Base-by-base conservation (phyloP, 2,329 filamentous ascomycete species). In the Balansia obtecta region DNA sequence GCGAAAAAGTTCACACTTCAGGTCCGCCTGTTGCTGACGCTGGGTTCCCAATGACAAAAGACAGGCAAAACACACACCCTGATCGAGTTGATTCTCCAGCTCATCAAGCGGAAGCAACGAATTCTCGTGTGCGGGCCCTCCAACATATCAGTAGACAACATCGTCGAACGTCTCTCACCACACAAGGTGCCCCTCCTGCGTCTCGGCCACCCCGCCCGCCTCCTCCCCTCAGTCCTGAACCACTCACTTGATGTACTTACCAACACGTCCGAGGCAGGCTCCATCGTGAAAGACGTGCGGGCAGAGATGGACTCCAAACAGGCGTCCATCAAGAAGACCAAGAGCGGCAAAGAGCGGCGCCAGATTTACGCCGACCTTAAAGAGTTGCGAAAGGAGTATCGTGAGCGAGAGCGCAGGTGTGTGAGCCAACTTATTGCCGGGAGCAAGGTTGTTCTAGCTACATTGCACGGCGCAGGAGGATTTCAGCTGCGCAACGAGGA, bases 71-170 rank as follows among this genome's bases (percentile, higher is more conserved):
- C 93, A 0, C 91, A 97, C 63, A 97, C 93, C 0, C 71, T 98
- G 39, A 91, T 98, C 53, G 93, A 98, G 66, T 74, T 98, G 12
- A 95, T 98, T 53, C 74, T 94, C n/a, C 93, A 98, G 62, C 72
- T 97, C 58, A 73, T 94, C 50, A 83, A 83, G 61, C 79, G 80
- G 22, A 77, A 82, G 34, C 76, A 83, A 49, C 80, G 89, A 1
- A 74, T 97, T 11, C 75, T 97, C 1, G 91, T 97, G n/a, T 97
- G 93, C 60, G 93, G 91, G 0, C 93, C 93, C 0, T 95, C 88
- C 32, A 98, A 98, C 64, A 90, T 98, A 58, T 93, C 88, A 0
- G 93, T 98, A 1, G 93, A 98, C 75, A 98, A 98, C 62, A 95
- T 98, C 52, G 90, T 96, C 9, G 93, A 98, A 68, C 82, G 93